Evolutionary conservation across 352 stramenopile species (phyloP).

Genomic region (Elongisporangium undulatum): DNA sequence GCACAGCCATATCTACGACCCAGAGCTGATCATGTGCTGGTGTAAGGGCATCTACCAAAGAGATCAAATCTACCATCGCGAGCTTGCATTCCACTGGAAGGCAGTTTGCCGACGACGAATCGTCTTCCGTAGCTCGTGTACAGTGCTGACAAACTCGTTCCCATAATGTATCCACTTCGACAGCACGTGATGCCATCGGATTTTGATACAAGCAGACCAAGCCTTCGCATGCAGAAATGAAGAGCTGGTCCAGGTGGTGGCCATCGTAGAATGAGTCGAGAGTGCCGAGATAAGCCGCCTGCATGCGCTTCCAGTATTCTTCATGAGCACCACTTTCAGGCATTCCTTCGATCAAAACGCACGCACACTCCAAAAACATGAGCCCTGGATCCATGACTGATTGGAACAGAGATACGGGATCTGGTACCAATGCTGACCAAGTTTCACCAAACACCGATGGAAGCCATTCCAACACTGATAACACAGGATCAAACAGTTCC

Average conservation of each 20-base stretch:
- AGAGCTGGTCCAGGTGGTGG: conserved; percentile 34
- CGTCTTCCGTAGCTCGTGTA: neutral
- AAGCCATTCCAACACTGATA: conserved; percentile 39
- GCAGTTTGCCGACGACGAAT: neutral
- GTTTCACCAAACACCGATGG: conserved; percentile 22
- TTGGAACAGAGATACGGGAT: neutral
- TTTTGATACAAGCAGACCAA: conserved; percentile 38
- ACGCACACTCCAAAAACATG: neutral
- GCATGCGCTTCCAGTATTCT: neutral
- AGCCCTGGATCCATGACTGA: neutral
- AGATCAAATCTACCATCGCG: neutral
- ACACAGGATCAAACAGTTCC: conserved; percentile 19
- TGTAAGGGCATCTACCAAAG: neutral
- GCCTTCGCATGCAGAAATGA: conserved; percentile 37
- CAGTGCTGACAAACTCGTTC: neutral
- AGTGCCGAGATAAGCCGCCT: neutral
- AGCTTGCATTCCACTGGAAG: neutral
- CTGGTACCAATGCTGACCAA: neutral
- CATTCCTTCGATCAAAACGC: neutral
- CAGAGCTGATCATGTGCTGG: neutral
- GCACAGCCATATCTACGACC: neutral
- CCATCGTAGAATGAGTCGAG: conserved; percentile 30
- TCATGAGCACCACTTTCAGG: neutral
- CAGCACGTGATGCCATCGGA: conserved; percentile 3
- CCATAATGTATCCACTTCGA: neutral